Base-by-base conservation (phyloP, 2,329 filamentous ascomycete species). In the Macrophomina phaseolina region DNA sequence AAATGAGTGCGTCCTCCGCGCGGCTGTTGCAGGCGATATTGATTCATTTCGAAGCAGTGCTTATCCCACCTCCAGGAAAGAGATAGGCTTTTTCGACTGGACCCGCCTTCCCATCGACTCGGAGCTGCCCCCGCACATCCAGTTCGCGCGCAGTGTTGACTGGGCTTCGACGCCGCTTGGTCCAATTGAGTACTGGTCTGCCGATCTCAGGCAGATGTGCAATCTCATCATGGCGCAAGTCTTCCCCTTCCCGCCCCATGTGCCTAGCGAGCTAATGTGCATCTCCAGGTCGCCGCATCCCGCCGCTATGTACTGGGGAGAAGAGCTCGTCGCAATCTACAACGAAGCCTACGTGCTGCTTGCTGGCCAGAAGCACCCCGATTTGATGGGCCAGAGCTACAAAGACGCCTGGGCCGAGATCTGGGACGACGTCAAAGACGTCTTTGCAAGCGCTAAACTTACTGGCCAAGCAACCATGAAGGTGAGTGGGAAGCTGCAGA, bases 381-480 rank as follows among this genome's bases (percentile, higher is more conserved):
- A 74, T 2, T 78, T 94, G 5, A 94, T 95, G 90, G 92, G 92
- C 1, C 83, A 86, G 74, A 86, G 83, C 67, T 94, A 93, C 72
- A 80, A 81, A 52, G 84, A 89, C 12, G 89, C 86, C 0, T 94
- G 91, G 91, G 69, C 82, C 0, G 91, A 94, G 74, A 90, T 94
- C 5, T 94, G 91, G 90, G 81, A 87, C 28, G 86, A 89, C 5
- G 84, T 94, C 11, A 84, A 88, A 69, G 88, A 88, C 2, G 84
- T 91, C 0, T 91, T 95, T 69, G 81, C 85, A 18, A 87, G 82
- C 68, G 92, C 91, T 0, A 86, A 85, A 76, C 78, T 85, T 46
- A 90, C 88, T 4, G 92, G 91, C 0, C 89, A 93, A 78, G 90
- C 91, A 0, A 93, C 89, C 0, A 92, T 94, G 90, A 94, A 93